Percentiles rank a stretch among this genome's conserved stretches.
Conservation (phyloP, 257 asterid species). For the Jaltomata sinuosa region DNA sequence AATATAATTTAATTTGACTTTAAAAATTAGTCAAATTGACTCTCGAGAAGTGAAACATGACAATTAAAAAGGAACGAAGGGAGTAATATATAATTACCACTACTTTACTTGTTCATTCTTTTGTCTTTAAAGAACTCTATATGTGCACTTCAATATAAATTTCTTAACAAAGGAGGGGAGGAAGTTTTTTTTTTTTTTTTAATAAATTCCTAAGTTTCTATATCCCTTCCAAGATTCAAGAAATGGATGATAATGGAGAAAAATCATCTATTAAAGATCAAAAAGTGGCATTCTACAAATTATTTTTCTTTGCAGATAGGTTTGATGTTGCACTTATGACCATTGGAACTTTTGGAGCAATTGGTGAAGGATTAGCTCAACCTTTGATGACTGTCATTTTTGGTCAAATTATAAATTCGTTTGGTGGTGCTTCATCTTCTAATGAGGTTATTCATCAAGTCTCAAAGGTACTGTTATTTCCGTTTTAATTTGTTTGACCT, state of each 20-base stretch:
- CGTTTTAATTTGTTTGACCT: too few species aligned
- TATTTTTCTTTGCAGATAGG: conserved; percentile 47
- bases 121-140: background rate
- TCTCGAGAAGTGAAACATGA: too few species aligned
- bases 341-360: conserved; percentile 41
- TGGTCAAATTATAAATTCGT: conserved; percentile 52
- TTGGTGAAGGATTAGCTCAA: conserved; percentile 52
- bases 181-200: background rate
- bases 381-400: conserved; percentile 61
- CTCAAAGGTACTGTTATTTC: conserved; percentile 48
- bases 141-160: background rate
- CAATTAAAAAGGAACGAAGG: too few species aligned
- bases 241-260: background rate
- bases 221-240: background rate
- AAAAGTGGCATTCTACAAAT: conserved; percentile 32
- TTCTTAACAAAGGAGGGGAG: background rate
- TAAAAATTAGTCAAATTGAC: too few species aligned
- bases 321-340: conserved; percentile 32
- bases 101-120: background rate
- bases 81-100: too few species aligned
- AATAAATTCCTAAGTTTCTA: background rate
- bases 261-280: conserved; percentile 4
- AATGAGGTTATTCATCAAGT: conserved; percentile 35
- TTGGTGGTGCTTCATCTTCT: conserved; percentile 14
- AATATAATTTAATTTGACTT: too few species aligned